Percentiles rank a stretch among this genome's conserved stretches.
Evolutionary conservation across 345 rosid genomes (phyloP).

Genomic region (Iberis pinnata): DNA sequence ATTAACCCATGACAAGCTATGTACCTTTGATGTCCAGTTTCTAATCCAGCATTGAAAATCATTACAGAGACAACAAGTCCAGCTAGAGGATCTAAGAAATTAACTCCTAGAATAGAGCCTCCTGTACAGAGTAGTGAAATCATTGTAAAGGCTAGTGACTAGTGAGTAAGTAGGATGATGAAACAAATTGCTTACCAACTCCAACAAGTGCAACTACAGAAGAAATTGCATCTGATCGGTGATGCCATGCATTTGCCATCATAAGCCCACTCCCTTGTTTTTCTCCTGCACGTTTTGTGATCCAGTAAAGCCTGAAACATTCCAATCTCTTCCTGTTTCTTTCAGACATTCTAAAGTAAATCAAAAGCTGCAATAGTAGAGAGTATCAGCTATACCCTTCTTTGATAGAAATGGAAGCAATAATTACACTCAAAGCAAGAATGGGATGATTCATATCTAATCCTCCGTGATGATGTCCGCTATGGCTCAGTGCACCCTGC

Average conservation of each 20-base stretch:
- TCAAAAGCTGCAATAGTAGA: no score
- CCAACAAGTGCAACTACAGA: constrained; percentile 88
- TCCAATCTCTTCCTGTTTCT: constrained; percentile 8
- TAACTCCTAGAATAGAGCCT: constrained; percentile 81
- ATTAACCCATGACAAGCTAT: constrained; percentile 2
- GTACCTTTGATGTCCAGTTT: constrained; percentile 88
- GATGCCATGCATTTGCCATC: constrained; percentile 99
- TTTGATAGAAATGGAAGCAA: constrained; percentile 72
- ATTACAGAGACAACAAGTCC: constrained; percentile 84
- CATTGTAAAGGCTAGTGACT: no score
- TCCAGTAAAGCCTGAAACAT: constrained; percentile 66
- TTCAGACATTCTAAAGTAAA: not conserved
- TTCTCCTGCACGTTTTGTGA: constrained; percentile 86
- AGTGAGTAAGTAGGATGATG: not conserved
- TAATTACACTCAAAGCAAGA: constrained; percentile 71
- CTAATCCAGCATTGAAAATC: constrained; percentile 74
- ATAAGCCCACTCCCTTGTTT: constrained; percentile 81
- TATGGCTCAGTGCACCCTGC: constrained; percentile 48
- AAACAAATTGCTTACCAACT: constrained; percentile 47
- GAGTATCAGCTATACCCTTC: constrained; percentile 47
- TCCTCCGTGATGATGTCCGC: constrained; percentile 72
- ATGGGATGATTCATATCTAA: constrained; percentile 71
- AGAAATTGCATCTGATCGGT: constrained; percentile 91
- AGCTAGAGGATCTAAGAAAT: constrained; percentile 85
- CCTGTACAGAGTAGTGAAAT: constrained; percentile 65